A percentile compares a stretch with the other conserved stretches of the same genome.
phyloP scores from a whole-genome alignment of 371 early-diverging fungal species.

The Choanephora cucurbitarum region DNA sequence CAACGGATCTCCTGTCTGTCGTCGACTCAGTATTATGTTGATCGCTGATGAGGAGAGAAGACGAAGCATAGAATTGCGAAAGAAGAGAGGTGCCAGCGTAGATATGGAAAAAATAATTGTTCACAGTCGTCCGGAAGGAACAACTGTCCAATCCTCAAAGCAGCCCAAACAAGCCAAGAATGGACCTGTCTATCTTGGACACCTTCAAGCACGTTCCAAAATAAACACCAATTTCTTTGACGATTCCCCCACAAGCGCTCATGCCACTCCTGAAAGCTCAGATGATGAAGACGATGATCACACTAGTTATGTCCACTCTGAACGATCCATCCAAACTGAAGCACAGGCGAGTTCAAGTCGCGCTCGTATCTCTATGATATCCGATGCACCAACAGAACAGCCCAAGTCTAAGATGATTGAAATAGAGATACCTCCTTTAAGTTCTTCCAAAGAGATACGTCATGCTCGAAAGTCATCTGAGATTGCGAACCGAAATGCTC shows the following conservation, averaged over 20 bases:
- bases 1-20: constrained; percentile 14
- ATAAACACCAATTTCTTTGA: neutral
- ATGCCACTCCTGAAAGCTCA: constrained; percentile 7
- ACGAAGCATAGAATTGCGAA: constrained; percentile 34
- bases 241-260: constrained; percentile 1
- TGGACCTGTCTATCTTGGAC: constrained; percentile 26
- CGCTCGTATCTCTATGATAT: constrained; percentile 9
- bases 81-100: constrained; percentile 37
- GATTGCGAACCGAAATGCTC: neutral
- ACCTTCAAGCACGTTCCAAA: constrained; percentile 17
- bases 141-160: neutral
- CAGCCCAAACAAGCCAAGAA: constrained; percentile 5
- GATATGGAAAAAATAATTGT: constrained; percentile 7
- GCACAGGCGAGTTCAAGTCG: constrained; percentile 21
- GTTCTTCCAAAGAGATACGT: neutral
- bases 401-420: constrained; percentile 23
- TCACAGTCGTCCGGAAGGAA: neutral
- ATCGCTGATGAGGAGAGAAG: constrained; percentile 28
- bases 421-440: constrained; percentile 12
- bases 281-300: constrained; percentile 22
- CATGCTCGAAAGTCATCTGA: no score
- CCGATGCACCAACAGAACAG: constrained; percentile 2
- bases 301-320: constrained; percentile 19
- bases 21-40: constrained; percentile 28
- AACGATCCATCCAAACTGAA: constrained; percentile 24